Evolutionary conservation across 148 eudicot species (phyloP), one percentile per base, ranked within the genome.

Genomic region (Chenopodium album): DNA sequence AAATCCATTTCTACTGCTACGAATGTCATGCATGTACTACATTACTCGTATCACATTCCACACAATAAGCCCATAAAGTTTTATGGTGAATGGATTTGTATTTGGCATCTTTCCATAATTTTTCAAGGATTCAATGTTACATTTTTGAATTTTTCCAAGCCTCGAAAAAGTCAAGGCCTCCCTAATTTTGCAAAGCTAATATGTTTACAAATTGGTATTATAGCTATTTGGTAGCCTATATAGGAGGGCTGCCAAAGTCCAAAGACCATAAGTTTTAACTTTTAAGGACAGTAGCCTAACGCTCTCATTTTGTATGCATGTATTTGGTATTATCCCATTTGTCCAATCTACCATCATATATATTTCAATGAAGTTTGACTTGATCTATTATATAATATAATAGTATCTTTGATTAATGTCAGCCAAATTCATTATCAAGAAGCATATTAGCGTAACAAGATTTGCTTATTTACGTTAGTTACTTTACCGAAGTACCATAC

Each of bases 301-400:
- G 22, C 7, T 26, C 46, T 31, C 9, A 13, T 3, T 32, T 4
- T 32, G 73, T 69, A 32, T 17, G 73, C 73, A 32, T 69, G 46
- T 69, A 69, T 69, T 69, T 69, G 73, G 73, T 14, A 32, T 69
- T 32, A 69, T 69, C 44, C n/a, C 72, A 69, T 69, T 11, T 32
- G 44, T 32, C 19, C 46, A 6, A 14, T 13, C 10, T 11, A 28
- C 70, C 4, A 2, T 66, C 9, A 28, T 66, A n/a, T 26, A 65
- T 65, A 26, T 2, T 66, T 11, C 31, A 11, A 29, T 9, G 20
- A 17, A 12, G 22, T 67, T 67, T 67, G 37, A 67, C 71, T 67
- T 29, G 19, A 34, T 34, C 3, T 16, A 56, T 3, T 12, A 14
- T 14, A 14, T 56, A 56, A 56, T 31, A 12, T 26, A 28, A 41